Conservation (phyloP, 148 eudicot species). For the Rhododendron simsii region DNA sequence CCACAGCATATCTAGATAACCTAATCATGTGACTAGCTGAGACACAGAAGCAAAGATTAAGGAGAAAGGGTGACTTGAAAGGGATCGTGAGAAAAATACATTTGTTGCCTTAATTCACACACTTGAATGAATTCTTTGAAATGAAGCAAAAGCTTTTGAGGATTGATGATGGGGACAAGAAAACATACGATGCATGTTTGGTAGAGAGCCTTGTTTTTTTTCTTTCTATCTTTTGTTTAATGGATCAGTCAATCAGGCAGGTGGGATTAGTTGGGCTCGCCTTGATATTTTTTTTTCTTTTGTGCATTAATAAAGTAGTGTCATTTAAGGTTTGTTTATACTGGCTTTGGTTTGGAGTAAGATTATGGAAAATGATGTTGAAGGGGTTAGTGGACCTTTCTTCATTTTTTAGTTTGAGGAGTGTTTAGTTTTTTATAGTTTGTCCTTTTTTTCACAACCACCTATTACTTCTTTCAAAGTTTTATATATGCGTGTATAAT, state of each 20-base stretch:
- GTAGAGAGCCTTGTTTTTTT: background rate
- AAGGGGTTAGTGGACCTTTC: background rate
- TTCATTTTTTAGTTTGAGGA: background rate
- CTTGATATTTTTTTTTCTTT: background rate
- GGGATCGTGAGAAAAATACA: background rate
- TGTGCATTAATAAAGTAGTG: background rate
- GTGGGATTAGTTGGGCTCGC: background rate
- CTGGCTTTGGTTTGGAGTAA: background rate
- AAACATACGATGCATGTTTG: background rate
- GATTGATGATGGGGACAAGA: background rate
- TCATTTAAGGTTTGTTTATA: background rate
- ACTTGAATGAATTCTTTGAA: background rate
- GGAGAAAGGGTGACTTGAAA: slow-evolving; percentile 7
- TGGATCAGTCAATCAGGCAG: background rate
- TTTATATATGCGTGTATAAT: background rate
- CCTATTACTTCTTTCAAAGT: background rate
- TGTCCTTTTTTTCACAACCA: background rate
- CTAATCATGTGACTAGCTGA: background rate
- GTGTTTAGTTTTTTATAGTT: background rate
- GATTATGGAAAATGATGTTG: background rate
- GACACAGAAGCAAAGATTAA: background rate
- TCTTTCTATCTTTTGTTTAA: background rate
- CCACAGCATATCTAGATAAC: background rate
- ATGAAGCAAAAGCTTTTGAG: background rate
- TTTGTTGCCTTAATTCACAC: background rate